phyloP scores from a whole-genome alignment of 2,329 filamentous ascomycete genomes.

The Aspergillus fischeri region DNA sequence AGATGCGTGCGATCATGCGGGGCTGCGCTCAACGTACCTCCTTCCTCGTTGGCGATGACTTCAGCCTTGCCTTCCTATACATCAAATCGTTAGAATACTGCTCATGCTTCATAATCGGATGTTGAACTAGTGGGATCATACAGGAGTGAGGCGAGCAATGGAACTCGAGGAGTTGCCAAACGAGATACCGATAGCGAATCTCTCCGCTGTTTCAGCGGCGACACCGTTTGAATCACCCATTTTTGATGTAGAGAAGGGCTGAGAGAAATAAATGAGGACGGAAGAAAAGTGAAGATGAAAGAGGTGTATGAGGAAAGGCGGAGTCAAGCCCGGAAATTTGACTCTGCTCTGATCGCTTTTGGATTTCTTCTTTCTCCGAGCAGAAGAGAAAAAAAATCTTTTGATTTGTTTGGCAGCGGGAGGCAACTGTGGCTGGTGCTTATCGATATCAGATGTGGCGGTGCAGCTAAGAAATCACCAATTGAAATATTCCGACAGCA shows the following conservation, averaged over 20 bases:
- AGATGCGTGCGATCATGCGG: background rate
- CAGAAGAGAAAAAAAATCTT: conserved; percentile 30
- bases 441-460: conserved; percentile 35
- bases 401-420: conserved; percentile 29
- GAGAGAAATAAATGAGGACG: conserved; percentile 14
- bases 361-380: conserved; percentile 9
- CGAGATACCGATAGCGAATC: conserved; percentile 83
- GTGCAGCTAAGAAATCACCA: conserved; percentile 11
- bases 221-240: conserved; percentile 52
- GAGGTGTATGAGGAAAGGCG: conserved; percentile 13
- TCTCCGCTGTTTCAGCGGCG: conserved; percentile 43
- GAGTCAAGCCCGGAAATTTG: background rate
- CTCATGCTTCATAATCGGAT: background rate
- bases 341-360: conserved; percentile 7
- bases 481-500: background rate
- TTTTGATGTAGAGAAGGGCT: conserved; percentile 12
- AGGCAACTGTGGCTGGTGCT: conserved; percentile 29
- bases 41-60: conserved; percentile 98
- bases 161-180: conserved; percentile 99
- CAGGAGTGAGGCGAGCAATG: conserved; percentile 76
- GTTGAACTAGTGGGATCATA: conserved; percentile 31
- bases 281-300: conserved; percentile 16
- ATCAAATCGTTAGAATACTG: background rate
- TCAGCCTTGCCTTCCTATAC: conserved; percentile 82
- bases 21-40: conserved; percentile 57